Base-by-base conservation (phyloP, 495 filamentous ascomycete genomes). In the Penicillium samsonianum region DNA sequence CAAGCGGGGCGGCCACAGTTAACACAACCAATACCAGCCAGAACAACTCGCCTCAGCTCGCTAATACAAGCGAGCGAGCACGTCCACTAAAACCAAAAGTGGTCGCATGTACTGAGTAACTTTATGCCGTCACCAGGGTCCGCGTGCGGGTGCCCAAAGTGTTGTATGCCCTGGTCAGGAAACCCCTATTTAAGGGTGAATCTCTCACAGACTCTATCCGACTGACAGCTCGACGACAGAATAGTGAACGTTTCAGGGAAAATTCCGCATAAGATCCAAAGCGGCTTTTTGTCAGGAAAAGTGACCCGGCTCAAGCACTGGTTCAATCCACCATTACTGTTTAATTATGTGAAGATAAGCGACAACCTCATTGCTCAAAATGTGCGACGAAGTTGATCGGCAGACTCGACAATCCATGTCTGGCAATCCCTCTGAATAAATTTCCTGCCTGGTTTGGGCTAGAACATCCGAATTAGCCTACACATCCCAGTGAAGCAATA, bases 331-430 rank as follows among this genome's bases (percentile, higher is more conserved):
- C 8, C 17, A 19, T 37, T n/a, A 50, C n/a, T 50, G 47, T 10
- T 50, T 35, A 7, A 53, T 43, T 19, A 23, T 2, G 2, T 43
- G 50, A 31, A 71, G 52, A 54, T 67, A 71, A 6, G 19, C 28
- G 22, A 38, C 53, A 49, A 61, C 56, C 6, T 64, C 58, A 0
- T 4, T 11, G 19, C 25, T 49, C 17, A 67, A 65, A 12, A 67
- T 64, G 1, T 47, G 10, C 17, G 33, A 5, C 58, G 35, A 33
- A 71, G 60, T 49, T 65, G 59, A 2, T 64, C 55, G 19, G 64
- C 65, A 20, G 68, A 62, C 43, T 69, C 69, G 4, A 72, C 57
- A 41, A 69, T 65, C 69, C 69, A 72, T 12, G 69, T 69, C 59
- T 72, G 67, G 26, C 67, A 72, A 35, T 69, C 51, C 26, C 57